Evolutionary conservation across 78 protist species (phyloP).

Genomic region (Cavenderia fasciculata): DNA sequence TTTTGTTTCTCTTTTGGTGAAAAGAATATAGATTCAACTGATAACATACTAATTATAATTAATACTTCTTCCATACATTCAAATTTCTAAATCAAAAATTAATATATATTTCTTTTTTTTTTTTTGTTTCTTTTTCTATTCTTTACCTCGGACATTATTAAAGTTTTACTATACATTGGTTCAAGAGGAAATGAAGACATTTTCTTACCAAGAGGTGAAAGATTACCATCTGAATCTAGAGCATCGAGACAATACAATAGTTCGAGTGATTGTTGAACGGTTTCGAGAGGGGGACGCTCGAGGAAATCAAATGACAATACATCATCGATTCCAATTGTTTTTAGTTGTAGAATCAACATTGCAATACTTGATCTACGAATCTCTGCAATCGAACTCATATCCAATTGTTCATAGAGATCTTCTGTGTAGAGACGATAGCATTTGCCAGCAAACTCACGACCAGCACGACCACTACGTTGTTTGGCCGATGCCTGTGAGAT

Average conservation of each 20-base stretch:
- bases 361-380: slow-evolving; percentile 81
- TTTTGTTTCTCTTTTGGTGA: slow-evolving; percentile 40
- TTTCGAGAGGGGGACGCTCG: slow-evolving; percentile 58
- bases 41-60: slow-evolving; percentile 69
- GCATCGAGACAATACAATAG: slow-evolving; percentile 69
- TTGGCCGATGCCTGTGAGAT: slow-evolving; percentile 87
- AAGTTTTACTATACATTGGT: slow-evolving; percentile 81
- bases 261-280: slow-evolving; percentile 50
- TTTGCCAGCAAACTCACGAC: slow-evolving; percentile 84
- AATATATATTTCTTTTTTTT: neutral
- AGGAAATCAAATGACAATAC: slow-evolving; percentile 71
- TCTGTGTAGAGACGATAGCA: slow-evolving; percentile 76
- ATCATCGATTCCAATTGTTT: slow-evolving; percentile 80
- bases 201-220: slow-evolving; percentile 45
- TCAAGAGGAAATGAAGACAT: slow-evolving; percentile 82
- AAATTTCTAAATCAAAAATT: slow-evolving; percentile 3
- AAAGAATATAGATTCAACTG: slow-evolving; percentile 63
- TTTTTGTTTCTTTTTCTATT: neutral
- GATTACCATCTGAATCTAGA: slow-evolving; percentile 2
- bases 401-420: slow-evolving; percentile 33
- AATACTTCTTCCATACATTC: slow-evolving; percentile 69
- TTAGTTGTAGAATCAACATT: slow-evolving; percentile 66
- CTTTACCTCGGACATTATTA: slow-evolving; percentile 29
- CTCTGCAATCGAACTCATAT: slow-evolving; percentile 65
- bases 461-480: slow-evolving; percentile 93